Percentiles rank a stretch among this genome's conserved stretches.
These are phyloP conservation scores for Cryptococcus maquisensis DNA, from an alignment of 1,284 basidiomycete genomes.

Conservation along the genomic window DNA sequence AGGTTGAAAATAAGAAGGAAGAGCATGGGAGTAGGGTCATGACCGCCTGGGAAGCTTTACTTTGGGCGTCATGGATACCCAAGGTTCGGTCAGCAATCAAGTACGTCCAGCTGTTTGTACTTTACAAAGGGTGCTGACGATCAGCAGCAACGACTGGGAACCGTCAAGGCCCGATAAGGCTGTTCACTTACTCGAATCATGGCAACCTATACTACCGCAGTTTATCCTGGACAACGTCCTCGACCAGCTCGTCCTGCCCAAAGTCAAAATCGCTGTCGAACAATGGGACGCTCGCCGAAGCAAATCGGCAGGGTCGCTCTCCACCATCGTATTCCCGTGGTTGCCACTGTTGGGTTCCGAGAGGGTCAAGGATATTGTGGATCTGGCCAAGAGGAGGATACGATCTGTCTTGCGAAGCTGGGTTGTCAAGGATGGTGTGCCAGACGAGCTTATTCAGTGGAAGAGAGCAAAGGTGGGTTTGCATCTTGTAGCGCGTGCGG, in stretches of 20 bases:
- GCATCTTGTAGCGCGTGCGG: neutral
- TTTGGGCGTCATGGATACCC: conserved; percentile 95
- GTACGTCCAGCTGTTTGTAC: conserved; percentile 35
- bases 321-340: conserved; percentile 91
- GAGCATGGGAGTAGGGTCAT: conserved; percentile 53
- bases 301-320: conserved; percentile 53
- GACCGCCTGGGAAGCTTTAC: conserved; percentile 89
- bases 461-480: conserved; percentile 59
- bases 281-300: conserved; percentile 66
- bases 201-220: conserved; percentile 77
- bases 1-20: neutral
- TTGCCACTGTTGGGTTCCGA: conserved; percentile 72
- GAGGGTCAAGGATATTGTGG: conserved; percentile 71
- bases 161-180: conserved; percentile 68
- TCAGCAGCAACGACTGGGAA: conserved; percentile 74
- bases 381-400: conserved; percentile 79
- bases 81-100: conserved; percentile 86
- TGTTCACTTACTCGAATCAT: conserved; percentile 78
- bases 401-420: conserved; percentile 74
- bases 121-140: conserved; percentile 2
- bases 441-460: conserved; percentile 71
- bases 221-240: conserved; percentile 94
- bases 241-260: conserved; percentile 91
- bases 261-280: conserved; percentile 75
- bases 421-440: conserved; percentile 68